A percentile compares a stretch with the other conserved stretches of the same genome.
These are phyloP conservation scores for Rutidosis leptorrhynchoides DNA, from an alignment of 129 eudicot species.

Conservation along the genomic window DNA sequence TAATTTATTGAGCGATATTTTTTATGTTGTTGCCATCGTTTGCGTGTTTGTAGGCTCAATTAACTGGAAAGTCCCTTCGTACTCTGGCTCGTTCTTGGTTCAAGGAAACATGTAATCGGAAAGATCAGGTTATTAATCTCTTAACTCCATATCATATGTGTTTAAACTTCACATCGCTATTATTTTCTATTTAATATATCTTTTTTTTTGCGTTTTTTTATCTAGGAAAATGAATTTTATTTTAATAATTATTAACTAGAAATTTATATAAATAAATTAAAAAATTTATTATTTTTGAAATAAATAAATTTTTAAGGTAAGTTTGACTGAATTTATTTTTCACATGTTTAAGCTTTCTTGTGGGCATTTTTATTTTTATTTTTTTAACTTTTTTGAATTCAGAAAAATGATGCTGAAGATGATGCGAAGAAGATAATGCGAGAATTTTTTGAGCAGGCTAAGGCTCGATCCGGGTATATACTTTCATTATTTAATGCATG, in stretches of 20 bases:
- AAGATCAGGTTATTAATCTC: slow-evolving; percentile 18
- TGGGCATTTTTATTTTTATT: background rate
- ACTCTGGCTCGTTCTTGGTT: slow-evolving; percentile 28
- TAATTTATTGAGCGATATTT: background rate
- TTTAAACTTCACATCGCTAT: too few relatives aligned
- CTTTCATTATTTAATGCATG: background rate
- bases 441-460: slow-evolving; percentile 8
- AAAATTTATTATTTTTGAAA: too few relatives aligned
- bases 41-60: slow-evolving; percentile 12
- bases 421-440: background rate
- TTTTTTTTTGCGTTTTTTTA: background rate
- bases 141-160: background rate
- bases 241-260: background rate
- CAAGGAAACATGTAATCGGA: slow-evolving; percentile 5
- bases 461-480: slow-evolving; percentile 15
- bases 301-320: too few relatives aligned
- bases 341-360: background rate
- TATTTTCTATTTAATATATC: background rate
- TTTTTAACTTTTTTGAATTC: slow-evolving; percentile 8
- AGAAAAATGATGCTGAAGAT: background rate
- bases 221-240: background rate
- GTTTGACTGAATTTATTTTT: too few relatives aligned
- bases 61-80: background rate
- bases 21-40: slow-evolving; percentile 2
- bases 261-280: too few relatives aligned